Evolutionary conservation across 257 asterid genomes (phyloP).

Genomic region (Solanum clarkiae): DNA sequence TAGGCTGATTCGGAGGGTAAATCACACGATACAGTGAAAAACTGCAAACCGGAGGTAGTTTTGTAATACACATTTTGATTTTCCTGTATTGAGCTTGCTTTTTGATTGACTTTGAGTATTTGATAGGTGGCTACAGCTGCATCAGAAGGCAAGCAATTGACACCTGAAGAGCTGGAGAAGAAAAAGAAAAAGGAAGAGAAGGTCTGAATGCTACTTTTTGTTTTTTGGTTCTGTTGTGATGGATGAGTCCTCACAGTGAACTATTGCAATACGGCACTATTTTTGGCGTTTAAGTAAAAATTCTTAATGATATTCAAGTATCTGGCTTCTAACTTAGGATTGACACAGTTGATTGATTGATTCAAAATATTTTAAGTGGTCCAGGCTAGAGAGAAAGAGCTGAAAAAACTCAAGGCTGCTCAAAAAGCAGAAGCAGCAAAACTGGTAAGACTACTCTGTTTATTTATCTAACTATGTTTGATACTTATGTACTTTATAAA

Average conservation of each 20-base stretch:
- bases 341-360: not conserved
- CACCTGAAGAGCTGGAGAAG: conserved; percentile 71
- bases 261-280: not conserved
- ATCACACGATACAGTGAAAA: not conserved
- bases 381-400: conserved; percentile 83
- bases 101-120: not conserved
- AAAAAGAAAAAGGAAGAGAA: conserved; percentile 94
- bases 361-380: not conserved
- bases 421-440: conserved; percentile 83
- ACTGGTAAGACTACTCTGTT: conserved; percentile 22
- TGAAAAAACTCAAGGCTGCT: conserved; percentile 78
- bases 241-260: not conserved
- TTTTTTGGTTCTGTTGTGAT: not conserved
- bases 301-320: not conserved
- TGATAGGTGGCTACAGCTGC: conserved; percentile 11
- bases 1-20: not conserved
- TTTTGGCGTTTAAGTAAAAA: not conserved
- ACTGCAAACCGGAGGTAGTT: not conserved
- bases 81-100: not conserved
- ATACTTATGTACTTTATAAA: not conserved
- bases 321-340: not conserved
- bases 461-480: not conserved
- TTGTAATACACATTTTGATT: not conserved
- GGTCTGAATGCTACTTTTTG: conserved; percentile 18
- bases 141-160: conserved; percentile 35